Percentiles rank a stretch among this genome's conserved stretches.
phyloP scores from a whole-genome alignment of 2,329 filamentous ascomycete species.

The Microcyclospora tardicrescens region DNA sequence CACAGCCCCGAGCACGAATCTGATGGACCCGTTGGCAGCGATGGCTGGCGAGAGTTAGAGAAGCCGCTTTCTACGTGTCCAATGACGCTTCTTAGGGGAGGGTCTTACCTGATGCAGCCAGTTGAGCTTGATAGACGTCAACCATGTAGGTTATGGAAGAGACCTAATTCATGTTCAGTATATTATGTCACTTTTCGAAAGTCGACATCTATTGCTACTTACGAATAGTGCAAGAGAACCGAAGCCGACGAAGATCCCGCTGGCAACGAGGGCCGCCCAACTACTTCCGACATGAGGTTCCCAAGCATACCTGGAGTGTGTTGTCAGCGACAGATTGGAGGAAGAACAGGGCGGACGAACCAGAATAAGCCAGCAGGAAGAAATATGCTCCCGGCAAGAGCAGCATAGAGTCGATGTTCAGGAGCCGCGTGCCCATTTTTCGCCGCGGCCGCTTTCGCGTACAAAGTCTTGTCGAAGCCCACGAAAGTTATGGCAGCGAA shows the following conservation, averaged over 20 bases:
- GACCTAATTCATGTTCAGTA: conserved; percentile 10
- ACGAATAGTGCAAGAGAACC: no score
- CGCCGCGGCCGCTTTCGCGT: conserved; percentile 20
- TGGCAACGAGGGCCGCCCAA: no score
- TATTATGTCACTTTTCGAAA: not conserved
- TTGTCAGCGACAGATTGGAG: conserved; percentile 5
- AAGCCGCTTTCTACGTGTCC: no score
- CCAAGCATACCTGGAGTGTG: no score
- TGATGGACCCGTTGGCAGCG: conserved; percentile 45
- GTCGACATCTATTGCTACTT: conserved; percentile 24
- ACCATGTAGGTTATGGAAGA: not conserved
- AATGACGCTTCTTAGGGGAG: no score
- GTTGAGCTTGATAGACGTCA: not conserved
- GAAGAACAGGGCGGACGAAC: conserved; percentile 28
- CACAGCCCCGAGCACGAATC: conserved; percentile 43
- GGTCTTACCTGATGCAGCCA: not conserved
- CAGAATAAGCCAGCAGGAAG: conserved; percentile 20
- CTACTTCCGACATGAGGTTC: no score
- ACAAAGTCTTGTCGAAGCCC: conserved; percentile 25
- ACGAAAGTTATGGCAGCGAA: conserved; percentile 33
- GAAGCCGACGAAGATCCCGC: no score
- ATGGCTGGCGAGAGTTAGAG: conserved; percentile 37
- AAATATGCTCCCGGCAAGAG: conserved; percentile 18
- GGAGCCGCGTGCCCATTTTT: conserved; percentile 18
- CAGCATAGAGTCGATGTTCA: conserved; percentile 24